Percentiles rank a stretch among this genome's conserved stretches.
These are phyloP conservation scores for Neonectria magnoliae DNA, from an alignment of 2,329 filamentous ascomycete genomes.

Conservation along the genomic window DNA sequence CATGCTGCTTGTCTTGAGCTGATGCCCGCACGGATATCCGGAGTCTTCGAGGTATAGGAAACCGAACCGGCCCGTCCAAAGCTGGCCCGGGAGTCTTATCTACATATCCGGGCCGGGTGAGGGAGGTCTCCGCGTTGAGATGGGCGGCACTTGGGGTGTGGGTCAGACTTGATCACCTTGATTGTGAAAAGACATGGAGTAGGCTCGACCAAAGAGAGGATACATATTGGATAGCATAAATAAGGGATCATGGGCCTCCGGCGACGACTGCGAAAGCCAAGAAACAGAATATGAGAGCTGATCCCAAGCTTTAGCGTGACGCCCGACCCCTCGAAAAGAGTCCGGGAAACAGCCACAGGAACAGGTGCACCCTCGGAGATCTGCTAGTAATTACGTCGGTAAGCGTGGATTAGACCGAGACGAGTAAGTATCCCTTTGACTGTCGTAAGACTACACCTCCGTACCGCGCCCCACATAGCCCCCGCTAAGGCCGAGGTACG, in stretches of 20 bases:
- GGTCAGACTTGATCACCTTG: not conserved
- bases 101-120: conserved; percentile 17
- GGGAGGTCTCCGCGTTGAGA: conserved; percentile 12
- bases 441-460: too few species aligned
- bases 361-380: conserved; percentile 9
- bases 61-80: conserved; percentile 14
- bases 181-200: not conserved
- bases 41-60: not conserved
- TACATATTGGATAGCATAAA: not conserved
- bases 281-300: not conserved
- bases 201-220: not conserved
- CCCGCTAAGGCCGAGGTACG: too few species aligned
- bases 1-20: not conserved
- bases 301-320: not conserved
- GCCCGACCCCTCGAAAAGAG: not conserved
- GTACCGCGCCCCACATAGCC: too few species aligned
- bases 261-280: not conserved
- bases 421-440: too few species aligned
- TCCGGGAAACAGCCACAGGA: not conserved
- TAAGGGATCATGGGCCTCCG: not conserved
- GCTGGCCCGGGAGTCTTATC: not conserved
- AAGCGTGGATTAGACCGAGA: conserved; percentile 11
- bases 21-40: not conserved
- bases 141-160: not conserved
- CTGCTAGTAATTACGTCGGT: conserved; percentile 21